Conservation (phyloP, 176 grass and related monocot species). For the Dendrocalamus sinicus region DNA sequence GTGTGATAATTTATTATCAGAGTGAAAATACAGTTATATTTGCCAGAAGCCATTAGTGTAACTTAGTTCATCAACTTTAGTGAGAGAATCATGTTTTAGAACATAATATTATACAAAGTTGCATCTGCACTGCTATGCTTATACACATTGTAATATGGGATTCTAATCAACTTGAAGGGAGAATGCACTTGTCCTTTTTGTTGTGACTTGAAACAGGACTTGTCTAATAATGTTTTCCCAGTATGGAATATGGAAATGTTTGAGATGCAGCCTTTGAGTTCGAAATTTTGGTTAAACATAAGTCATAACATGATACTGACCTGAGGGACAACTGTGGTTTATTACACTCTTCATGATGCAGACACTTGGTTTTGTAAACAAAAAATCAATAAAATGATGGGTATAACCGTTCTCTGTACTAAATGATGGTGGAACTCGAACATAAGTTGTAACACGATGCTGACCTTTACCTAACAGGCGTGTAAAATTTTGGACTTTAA, state of each 20-base stretch:
- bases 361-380: not conserved
- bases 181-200: not conserved
- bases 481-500: not conserved
- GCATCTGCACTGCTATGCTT: not conserved
- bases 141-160: not conserved
- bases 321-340: not conserved
- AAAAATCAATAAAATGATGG: not conserved
- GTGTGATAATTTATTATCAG: not conserved
- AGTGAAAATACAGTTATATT: not conserved
- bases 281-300: not conserved
- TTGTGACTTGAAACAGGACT: not conserved
- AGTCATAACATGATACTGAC: not conserved
- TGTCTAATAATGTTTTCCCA: not conserved
- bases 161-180: not conserved
- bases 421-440: not conserved
- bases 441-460: not conserved
- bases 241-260: not conserved
- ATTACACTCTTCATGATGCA: not conserved
- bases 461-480: not conserved
- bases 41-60: too few species aligned
- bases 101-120: not conserved
- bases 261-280: not conserved
- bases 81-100: not conserved
- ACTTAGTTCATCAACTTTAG: not conserved
- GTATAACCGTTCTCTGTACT: not conserved